Evolutionary conservation across 1,284 basidiomycete genomes (phyloP).

Genomic region (Fomitopsis pinicola): DNA sequence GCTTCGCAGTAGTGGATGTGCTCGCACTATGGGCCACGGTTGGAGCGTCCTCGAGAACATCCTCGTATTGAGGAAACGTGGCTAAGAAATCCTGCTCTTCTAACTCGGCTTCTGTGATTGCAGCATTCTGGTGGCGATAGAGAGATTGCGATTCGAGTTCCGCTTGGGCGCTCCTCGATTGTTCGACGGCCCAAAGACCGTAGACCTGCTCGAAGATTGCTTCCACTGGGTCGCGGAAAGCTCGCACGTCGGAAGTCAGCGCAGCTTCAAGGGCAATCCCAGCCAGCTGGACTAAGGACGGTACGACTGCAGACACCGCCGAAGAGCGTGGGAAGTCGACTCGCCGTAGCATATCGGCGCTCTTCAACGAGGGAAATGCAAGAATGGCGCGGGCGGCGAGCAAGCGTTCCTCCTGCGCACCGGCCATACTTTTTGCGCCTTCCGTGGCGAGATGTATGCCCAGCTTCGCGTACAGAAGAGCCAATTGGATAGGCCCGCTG

Average conservation of each 20-base stretch:
- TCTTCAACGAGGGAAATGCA: conserved; percentile 50
- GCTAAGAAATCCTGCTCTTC: conserved; percentile 81
- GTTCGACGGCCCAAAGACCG: conserved; percentile 82
- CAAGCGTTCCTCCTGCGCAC: conserved; percentile 6
- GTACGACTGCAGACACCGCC: conserved; percentile 18
- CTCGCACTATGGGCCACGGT: neutral
- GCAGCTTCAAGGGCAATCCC: conserved; percentile 44
- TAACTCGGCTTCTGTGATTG: conserved; percentile 65
- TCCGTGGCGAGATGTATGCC: conserved; percentile 65
- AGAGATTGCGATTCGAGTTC: conserved; percentile 70
- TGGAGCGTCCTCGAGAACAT: conserved; percentile 38
- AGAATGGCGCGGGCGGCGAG: conserved; percentile 33
- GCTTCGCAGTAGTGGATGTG: conserved; percentile 1
- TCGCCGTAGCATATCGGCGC: conserved; percentile 34
- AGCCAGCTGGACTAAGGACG: conserved; percentile 49
- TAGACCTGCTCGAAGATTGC: conserved; percentile 69
- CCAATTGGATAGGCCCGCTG: conserved; percentile 58
- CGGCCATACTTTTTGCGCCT: conserved; percentile 3
- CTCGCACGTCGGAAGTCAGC: conserved; percentile 28
- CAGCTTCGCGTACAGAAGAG: conserved; percentile 65
- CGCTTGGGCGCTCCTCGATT: conserved; percentile 63
- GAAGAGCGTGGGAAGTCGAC: conserved; percentile 2
- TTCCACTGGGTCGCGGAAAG: conserved; percentile 35
- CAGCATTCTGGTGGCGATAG: conserved; percentile 70
- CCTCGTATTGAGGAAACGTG: conserved; percentile 83